phyloP scores from a whole-genome alignment of 257 asterid genomes.

The Solanum piurae region DNA sequence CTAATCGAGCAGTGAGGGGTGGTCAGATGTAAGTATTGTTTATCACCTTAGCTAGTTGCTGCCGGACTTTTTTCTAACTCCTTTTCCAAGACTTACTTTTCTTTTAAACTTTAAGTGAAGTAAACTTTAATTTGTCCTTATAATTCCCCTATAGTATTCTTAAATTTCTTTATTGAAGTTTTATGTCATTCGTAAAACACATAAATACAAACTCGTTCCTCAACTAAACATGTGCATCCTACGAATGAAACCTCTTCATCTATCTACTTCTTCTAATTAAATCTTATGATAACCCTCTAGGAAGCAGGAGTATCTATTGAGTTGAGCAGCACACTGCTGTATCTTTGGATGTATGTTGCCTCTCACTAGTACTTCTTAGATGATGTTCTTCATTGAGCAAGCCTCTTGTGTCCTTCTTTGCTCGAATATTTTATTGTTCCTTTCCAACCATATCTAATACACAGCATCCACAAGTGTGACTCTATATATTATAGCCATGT shows the following conservation, averaged over 20 bases:
- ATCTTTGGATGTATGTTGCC: background rate
- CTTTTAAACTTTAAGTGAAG: background rate
- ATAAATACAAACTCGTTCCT: background rate
- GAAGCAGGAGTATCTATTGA: background rate
- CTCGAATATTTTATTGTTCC: background rate
- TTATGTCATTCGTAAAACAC: background rate
- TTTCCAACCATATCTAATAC: background rate
- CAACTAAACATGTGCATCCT: background rate
- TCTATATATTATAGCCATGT: background rate
- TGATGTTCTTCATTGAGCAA: too few relatives aligned
- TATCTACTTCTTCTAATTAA: background rate
- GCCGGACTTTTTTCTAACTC: background rate
- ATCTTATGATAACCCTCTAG: background rate
- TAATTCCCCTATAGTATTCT: background rate
- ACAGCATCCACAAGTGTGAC: background rate
- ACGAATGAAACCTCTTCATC: background rate
- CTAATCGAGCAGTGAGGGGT: background rate
- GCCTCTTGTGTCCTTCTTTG: background rate
- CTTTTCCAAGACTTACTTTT: background rate
- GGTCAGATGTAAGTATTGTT: background rate
- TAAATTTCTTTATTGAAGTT: background rate
- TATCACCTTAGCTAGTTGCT: background rate
- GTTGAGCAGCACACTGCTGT: background rate
- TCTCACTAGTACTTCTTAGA: background rate
- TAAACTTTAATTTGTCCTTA: background rate